Evolutionary conservation across 352 stramenopile genomes (phyloP), one percentile per base, ranked within the genome.

Genomic region (Pythium phragmiticola): DNA sequence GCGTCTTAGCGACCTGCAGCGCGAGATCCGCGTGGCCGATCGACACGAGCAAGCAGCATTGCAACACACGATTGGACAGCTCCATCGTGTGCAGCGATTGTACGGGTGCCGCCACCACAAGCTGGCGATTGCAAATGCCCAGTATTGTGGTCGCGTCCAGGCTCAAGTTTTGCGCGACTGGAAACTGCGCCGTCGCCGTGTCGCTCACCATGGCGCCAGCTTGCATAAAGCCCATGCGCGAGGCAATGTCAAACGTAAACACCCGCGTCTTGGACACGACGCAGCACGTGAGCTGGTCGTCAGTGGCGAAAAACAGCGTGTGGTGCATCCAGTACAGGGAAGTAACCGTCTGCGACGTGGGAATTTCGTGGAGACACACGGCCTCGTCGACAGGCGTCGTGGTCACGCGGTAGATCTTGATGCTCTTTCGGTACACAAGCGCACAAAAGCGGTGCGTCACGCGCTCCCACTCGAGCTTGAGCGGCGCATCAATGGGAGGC

Each of bases 291-390:
- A 93, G 62, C 33, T 83, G 74, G 13, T 86, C 74, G 14, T 83
- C 70, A 2, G 76, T 83, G 2, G 72, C 64, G 49, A 82, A 79
- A 63, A 93, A 90, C 7, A 93, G 74, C 49, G 82, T 87, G 43
- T 90, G 80, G 42, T 89, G 73, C 42, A 87, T 72, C 80, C 84
- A 93, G 21, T 78, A 59, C 30, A 91, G 62, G 4, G 80, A 89
- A 42, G 70, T 16, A 2, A 70, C 70, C 4, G 71, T 63, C 14
- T 72, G 68, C 17, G 61, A 43, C 23, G 72, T 87, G 4, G 78
- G 59, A 28, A 93, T 89, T 19, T 88, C 75, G 59, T 89, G 80
- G 12, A 89, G 48, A 66, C 68, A 81, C 16, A 74, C 62, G 7
- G 79, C 50, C 56, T 78, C 72, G 17, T 50, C 49, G n/a, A 59